These are phyloP conservation scores for Penicillium brasilianum DNA, from an alignment of 2,329 filamentous ascomycete species.

Conservation along the genomic window DNA sequence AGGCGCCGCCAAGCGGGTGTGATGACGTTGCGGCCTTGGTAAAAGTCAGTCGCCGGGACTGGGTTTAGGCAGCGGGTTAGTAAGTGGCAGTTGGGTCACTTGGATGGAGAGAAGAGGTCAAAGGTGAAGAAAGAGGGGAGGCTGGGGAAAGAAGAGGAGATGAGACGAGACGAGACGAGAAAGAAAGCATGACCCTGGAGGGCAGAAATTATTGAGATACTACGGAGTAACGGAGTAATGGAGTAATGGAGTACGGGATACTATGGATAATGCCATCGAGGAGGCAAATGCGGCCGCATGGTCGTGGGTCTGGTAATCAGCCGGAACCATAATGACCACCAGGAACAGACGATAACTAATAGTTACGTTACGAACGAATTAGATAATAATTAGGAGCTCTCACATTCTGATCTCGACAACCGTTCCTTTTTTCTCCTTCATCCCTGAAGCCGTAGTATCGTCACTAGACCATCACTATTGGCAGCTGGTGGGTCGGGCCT, in stretches of 20 bases:
- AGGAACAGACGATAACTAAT: no score
- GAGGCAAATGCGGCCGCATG: constrained; percentile 7
- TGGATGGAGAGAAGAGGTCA: constrained; percentile 7
- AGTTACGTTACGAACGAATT: no score
- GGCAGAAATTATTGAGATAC: not conserved
- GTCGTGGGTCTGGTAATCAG: constrained; percentile 5
- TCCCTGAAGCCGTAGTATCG: not conserved
- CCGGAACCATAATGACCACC: not conserved
- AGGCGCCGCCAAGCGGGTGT: constrained; percentile 18
- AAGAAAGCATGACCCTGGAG: not conserved
- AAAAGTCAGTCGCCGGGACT: constrained; percentile 11
- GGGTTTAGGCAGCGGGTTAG: not conserved
- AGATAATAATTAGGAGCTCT: no score
- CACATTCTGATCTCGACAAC: not conserved
- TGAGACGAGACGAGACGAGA: not conserved
- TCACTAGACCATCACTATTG: not conserved
- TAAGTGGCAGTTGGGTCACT: not conserved
- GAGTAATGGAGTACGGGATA: not conserved
- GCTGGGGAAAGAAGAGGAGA: constrained; percentile 8
- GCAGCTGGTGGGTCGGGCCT: not conserved
- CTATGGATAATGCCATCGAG: not conserved
- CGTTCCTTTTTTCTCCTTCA: not conserved
- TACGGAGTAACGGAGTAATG: no score
- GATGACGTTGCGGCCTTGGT: constrained; percentile 23
- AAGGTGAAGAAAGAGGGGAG: constrained; percentile 13